Evolutionary conservation across 768 basidiomycete genomes (phyloP).

Genomic region (Tremella yokohamensis): DNA sequence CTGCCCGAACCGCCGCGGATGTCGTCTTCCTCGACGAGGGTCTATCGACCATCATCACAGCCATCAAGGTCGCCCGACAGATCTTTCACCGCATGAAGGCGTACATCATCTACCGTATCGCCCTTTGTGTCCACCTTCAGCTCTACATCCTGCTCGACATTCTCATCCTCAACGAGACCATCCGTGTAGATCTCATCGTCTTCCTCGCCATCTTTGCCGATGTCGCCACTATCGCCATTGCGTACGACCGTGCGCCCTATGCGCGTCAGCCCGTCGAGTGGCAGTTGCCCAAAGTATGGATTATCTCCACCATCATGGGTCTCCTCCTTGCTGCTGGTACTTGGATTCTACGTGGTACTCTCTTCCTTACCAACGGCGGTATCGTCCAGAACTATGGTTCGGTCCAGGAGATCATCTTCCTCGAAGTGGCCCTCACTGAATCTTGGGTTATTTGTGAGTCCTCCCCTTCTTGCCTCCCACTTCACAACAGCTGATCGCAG

Average conservation of each 20-base stretch:
- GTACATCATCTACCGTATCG: slow-evolving; percentile 54
- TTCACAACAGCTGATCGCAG: slow-evolving; percentile 7
- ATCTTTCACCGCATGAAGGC: slow-evolving; percentile 59
- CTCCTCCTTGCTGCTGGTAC: slow-evolving; percentile 55
- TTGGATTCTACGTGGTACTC: slow-evolving; percentile 55
- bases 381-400: slow-evolving; percentile 56
- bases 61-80: slow-evolving; percentile 57
- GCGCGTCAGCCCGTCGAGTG: slow-evolving; percentile 55
- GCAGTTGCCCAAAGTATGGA: slow-evolving; percentile 58
- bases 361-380: slow-evolving; percentile 53
- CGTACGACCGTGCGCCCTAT: slow-evolving; percentile 55
- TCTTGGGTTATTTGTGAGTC: slow-evolving; percentile 53
- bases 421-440: slow-evolving; percentile 57
- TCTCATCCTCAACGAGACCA: slow-evolving; percentile 56
- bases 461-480: slow-evolving; percentile 2
- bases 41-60: slow-evolving; percentile 53
- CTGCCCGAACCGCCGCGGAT: slow-evolving; percentile 64
- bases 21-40: slow-evolving; percentile 57
- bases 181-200: slow-evolving; percentile 56
- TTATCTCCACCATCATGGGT: slow-evolving; percentile 55
- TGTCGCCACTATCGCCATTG: slow-evolving; percentile 57
- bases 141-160: slow-evolving; percentile 55
- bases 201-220: slow-evolving; percentile 56
- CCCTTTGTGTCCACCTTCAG: slow-evolving; percentile 57
- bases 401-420: slow-evolving; percentile 56